These are phyloP conservation scores for Naegleria fowleri DNA, from an alignment of 208 protist genomes.

Conservation along the genomic window DNA sequence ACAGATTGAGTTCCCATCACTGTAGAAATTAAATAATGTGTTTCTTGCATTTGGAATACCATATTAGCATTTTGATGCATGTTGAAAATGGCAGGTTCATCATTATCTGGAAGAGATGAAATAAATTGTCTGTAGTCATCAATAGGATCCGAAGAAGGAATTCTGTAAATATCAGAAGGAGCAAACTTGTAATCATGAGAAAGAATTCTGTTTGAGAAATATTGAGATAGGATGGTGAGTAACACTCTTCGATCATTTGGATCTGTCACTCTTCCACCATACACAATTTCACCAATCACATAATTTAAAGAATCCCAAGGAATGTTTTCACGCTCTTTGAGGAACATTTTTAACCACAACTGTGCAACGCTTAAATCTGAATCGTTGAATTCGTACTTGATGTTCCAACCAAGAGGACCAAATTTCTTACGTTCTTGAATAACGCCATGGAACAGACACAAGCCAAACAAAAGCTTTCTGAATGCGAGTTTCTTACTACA, in stretches of 20 bases:
- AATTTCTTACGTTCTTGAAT: conserved; percentile 89
- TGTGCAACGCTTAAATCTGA: conserved; percentile 90
- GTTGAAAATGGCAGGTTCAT: conserved; percentile 89
- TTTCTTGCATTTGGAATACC: conserved; percentile 86
- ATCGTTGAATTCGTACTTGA: conserved; percentile 95
- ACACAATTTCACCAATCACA: conserved; percentile 96
- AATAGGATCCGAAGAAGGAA: conserved; percentile 55
- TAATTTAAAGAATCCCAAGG: conserved; percentile 94
- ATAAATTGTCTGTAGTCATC: conserved; percentile 69
- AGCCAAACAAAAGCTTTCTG: conserved; percentile 88
- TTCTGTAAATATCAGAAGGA: conserved; percentile 63
- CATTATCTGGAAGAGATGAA: conserved; percentile 69
- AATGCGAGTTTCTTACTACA: conserved; percentile 65
- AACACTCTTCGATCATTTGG: conserved; percentile 85
- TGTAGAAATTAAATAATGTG: conserved; percentile 76
- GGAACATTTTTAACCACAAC: conserved; percentile 87
- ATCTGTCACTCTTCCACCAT: conserved; percentile 96
- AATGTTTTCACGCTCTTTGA: conserved; percentile 85
- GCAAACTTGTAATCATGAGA: conserved; percentile 75
- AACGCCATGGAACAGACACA: conserved; percentile 95
- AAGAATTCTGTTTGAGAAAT: conserved; percentile 69
- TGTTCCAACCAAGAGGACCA: conserved; percentile 93
- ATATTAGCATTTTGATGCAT: conserved; percentile 95
- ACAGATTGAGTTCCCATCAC: conserved; percentile 82
- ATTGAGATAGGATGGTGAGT: conserved; percentile 78